Evolutionary conservation across 1,139 yeast genomes (phyloP), one percentile per base, ranked within the genome.

Genomic region (Kluyveromyces sp.): DNA sequence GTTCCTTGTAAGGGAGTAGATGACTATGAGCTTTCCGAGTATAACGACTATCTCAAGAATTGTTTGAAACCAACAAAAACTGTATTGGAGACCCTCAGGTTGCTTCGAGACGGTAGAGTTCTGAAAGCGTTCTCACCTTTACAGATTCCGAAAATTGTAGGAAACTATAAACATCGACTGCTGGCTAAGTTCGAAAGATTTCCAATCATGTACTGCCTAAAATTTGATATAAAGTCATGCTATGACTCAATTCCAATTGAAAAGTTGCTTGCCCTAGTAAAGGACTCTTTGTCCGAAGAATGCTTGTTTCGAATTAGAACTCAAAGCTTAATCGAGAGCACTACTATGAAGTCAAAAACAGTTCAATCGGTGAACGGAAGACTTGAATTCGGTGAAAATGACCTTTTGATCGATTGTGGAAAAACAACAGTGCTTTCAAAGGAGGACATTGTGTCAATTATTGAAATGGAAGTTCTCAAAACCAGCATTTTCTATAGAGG

Each of bases 181-280:
- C 11, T 57, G 1, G 13, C 42, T 2, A 48, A 52, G 6, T 40
- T 19, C 3, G 40, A 36, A 53, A 33, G 25, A 0, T 20, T 73
- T 1, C 78, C 78, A 0, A 45, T 54, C 9, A 54, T 82, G 1
- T 75, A 68, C 55, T 73, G 76, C 34, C 68, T 83, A 30, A 86
- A 85, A 53, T 83, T 87, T 57, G 98, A 92, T 58, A 78, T 86
- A 56, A 72, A 73, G 45, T 74, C 80, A 13, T 88, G 96, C 46
- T 92, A 81, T 58, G 97, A 92, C 55, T 75, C 80, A 3, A 68
- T 89, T 16, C 81, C 87, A 4, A 77, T 76, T 37, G 55, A 57
- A 0, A 67, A 68, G 44, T 73, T 83, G 1, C 49, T 70, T 2
- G 54, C 63, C 3, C 46, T 59, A 3, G 33, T 68, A 0, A 36